These are phyloP conservation scores for Macadamia tetraphylla DNA, from an alignment of 164 flowering plant species.

Conservation along the genomic window DNA sequence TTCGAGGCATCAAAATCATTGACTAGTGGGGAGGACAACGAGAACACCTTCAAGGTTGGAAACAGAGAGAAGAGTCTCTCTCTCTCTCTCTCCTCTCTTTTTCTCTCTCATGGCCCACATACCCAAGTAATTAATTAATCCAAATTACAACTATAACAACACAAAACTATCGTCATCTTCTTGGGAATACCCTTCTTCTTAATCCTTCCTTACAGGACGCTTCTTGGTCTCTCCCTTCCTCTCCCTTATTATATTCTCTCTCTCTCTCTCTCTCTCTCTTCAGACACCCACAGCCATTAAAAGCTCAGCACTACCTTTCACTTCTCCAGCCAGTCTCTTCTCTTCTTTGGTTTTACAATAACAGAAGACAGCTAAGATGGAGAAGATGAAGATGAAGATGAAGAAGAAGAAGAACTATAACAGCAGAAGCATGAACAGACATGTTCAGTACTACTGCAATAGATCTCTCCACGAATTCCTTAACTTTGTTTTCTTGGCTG, in stretches of 20 bases:
- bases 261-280: neutral
- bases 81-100: too few species aligned
- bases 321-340: neutral
- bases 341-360: neutral
- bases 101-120: neutral
- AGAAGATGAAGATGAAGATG: slow-evolving; percentile 1
- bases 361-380: neutral
- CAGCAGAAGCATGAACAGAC: neutral
- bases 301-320: neutral
- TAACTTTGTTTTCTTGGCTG: neutral
- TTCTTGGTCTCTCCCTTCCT: slow-evolving; percentile 6
- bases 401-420: neutral
- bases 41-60: slow-evolving; percentile 9
- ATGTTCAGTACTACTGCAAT: neutral
- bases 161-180: slow-evolving; percentile 11
- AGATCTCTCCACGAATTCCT: neutral
- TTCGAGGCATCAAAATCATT: neutral
- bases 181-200: slow-evolving; percentile 12
- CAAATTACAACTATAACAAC: neutral
- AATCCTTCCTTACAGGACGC: slow-evolving; percentile 12
- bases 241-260: slow-evolving; percentile 4
- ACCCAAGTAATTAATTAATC: neutral
- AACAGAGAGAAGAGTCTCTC: neutral
- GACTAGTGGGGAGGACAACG: slow-evolving; percentile 2
- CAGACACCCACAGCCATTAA: too few species aligned